phyloP scores from a whole-genome alignment of 108 stramenopile genomes.

The Ochromonas danica region DNA sequence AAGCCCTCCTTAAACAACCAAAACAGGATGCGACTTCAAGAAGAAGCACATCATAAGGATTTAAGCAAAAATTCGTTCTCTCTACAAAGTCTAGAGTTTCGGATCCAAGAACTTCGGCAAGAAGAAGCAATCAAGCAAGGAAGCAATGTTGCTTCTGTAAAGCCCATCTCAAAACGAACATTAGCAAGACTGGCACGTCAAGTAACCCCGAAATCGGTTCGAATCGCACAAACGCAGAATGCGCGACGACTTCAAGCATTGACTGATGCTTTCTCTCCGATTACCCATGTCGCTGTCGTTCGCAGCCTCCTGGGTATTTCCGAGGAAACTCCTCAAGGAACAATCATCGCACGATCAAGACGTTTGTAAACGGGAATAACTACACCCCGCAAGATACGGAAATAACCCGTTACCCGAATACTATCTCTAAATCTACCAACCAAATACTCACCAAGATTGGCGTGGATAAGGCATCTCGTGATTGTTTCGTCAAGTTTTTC shows the following conservation, averaged over 20 bases:
- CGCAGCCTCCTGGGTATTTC: neutral
- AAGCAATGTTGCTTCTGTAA: neutral
- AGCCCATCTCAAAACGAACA: neutral
- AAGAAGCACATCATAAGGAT: neutral
- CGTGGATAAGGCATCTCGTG: neutral
- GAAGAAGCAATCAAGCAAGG: neutral
- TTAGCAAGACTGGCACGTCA: neutral
- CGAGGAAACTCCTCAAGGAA: neutral
- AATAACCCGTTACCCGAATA: neutral
- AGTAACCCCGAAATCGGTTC: neutral
- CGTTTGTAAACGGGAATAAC: neutral
- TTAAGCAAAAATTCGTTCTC: neutral
- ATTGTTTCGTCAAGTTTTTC: slow-evolving; percentile 6
- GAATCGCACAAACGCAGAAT: neutral
- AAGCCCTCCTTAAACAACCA: too few species aligned
- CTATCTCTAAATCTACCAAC: neutral
- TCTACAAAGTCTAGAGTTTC: neutral
- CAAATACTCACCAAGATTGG: neutral
- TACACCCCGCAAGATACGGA: neutral
- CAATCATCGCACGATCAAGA: slow-evolving; percentile 1
- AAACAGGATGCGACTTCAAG: too few species aligned
- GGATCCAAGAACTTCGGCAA: neutral
- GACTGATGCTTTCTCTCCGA: neutral
- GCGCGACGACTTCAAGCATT: neutral
- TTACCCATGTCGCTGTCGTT: neutral